Percentiles rank a stretch among this genome's conserved stretches.
Evolutionary conservation across 352 stramenopile genomes (phyloP).

Genomic region (Globisporangium parvum): DNA sequence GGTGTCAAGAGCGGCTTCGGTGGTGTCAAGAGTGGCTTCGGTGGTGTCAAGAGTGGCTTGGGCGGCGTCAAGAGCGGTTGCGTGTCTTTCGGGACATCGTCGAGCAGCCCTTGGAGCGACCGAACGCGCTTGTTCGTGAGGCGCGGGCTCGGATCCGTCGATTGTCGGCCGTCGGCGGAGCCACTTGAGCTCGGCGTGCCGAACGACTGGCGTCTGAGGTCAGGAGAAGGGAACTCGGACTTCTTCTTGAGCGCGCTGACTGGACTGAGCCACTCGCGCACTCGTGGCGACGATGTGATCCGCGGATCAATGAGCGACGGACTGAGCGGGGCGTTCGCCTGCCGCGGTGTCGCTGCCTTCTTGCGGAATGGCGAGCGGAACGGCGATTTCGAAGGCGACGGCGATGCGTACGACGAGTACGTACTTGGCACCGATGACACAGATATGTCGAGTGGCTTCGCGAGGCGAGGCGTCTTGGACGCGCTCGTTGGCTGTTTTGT

Average conservation of each 20-base stretch:
- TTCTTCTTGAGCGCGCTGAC: constrained; percentile 31
- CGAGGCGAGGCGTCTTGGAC: constrained; percentile 43
- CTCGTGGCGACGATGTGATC: constrained; percentile 20
- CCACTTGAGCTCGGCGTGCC: constrained; percentile 5
- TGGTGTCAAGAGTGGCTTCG: constrained; percentile 9
- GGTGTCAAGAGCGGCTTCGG: constrained; percentile 3
- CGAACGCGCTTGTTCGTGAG: constrained; percentile 64
- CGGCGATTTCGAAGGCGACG: constrained; percentile 55
- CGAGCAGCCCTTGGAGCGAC: constrained; percentile 71
- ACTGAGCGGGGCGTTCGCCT: constrained; percentile 17
- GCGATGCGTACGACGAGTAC: constrained; percentile 33
- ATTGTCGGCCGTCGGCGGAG: constrained; percentile 13
- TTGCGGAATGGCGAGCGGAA: constrained; percentile 78
- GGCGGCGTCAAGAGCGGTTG: constrained; percentile 13
- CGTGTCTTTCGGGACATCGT: constrained; percentile 44
- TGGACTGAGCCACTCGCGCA: constrained; percentile 66
- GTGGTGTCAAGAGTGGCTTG: neutral
- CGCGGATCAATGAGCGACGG: constrained; percentile 14
- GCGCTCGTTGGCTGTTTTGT: constrained; percentile 27
- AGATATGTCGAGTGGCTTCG: constrained; percentile 34
- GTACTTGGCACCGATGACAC: constrained; percentile 36
- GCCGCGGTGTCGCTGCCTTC: constrained; percentile 35
- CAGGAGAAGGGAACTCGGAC: constrained; percentile 18
- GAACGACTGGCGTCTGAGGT: constrained; percentile 24
- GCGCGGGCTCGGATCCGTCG: constrained; percentile 12